Conservation (phyloP, 2,329 filamentous ascomycete genomes). For the Escovopsis sp. region DNA sequence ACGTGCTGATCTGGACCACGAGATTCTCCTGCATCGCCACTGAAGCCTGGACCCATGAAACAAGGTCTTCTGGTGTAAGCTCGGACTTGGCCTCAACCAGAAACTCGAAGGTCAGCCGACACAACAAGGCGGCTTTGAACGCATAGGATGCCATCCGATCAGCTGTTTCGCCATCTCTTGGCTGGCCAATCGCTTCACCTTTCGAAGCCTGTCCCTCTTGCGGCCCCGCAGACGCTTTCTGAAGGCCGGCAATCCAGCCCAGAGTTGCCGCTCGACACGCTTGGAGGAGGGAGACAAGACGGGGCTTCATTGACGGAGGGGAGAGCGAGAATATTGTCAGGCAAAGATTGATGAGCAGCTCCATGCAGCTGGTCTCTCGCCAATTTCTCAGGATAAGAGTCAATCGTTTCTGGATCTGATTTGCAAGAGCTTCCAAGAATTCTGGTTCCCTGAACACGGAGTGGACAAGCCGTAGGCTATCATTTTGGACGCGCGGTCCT, state of each 20-base stretch:
- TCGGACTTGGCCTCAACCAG: not conserved
- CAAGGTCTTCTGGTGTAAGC: slow-evolving; percentile 3
- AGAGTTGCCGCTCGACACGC: slow-evolving; percentile 27
- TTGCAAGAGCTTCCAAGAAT: slow-evolving; percentile 33
- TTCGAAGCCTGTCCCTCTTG: too few relatives aligned
- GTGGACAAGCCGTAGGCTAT: slow-evolving; percentile 30
- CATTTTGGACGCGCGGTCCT: slow-evolving; percentile 26
- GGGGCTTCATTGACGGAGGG: slow-evolving; percentile 2
- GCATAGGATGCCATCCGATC: slow-evolving; percentile 22
- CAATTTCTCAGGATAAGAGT: slow-evolving; percentile 35
- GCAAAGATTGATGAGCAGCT: slow-evolving; percentile 35
- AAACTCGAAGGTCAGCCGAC: slow-evolving; percentile 23
- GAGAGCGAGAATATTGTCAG: slow-evolving; percentile 21
- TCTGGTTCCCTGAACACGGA: slow-evolving; percentile 27
- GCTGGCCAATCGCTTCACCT: too few relatives aligned
- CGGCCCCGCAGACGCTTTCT: slow-evolving; percentile 25
- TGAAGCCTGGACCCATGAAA: slow-evolving; percentile 11
- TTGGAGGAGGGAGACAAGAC: slow-evolving; percentile 20
- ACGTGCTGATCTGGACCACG: slow-evolving; percentile 4
- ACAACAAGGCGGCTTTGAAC: slow-evolving; percentile 41
- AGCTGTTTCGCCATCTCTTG: slow-evolving; percentile 19
- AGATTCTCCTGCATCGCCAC: slow-evolving; percentile 15
- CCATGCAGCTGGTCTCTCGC: slow-evolving; percentile 44
- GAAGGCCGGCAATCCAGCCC: slow-evolving; percentile 33
- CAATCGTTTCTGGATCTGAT: slow-evolving; percentile 29